Evolutionary conservation across 306 rosid species (phyloP).

Genomic region (Quercus rubra): DNA sequence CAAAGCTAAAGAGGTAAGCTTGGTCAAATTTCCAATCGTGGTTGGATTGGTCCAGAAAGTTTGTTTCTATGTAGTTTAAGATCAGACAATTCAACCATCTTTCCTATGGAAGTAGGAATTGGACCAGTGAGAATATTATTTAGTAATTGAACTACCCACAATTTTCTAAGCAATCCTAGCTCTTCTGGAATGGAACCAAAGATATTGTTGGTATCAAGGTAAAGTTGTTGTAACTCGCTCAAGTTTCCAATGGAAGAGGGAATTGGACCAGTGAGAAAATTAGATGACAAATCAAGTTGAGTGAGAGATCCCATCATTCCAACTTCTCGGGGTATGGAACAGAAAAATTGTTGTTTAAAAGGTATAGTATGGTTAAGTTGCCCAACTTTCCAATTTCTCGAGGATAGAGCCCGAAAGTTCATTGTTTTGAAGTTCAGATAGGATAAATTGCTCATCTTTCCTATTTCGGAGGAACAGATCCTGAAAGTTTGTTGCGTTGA

Average conservation of each 20-base stretch:
- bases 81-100: too few species aligned
- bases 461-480: too few species aligned
- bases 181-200: background rate
- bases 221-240: background rate
- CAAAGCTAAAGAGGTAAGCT: too few species aligned
- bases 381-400: conserved; percentile 28
- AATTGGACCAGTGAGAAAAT: conserved; percentile 7
- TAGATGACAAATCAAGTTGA: background rate
- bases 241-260: conserved; percentile 27
- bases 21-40: background rate
- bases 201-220: conserved; percentile 4
- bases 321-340: conserved; percentile 33
- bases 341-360: background rate
- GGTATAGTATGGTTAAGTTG: background rate
- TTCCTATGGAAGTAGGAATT: too few species aligned
- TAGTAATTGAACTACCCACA: too few species aligned
- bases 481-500: too few species aligned
- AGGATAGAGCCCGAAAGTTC: background rate
- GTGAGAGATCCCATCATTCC: conserved; percentile 21
- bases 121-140: too few species aligned
- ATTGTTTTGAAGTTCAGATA: rapidly evolving
- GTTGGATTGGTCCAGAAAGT: conserved; percentile 5
- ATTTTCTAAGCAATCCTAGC: too few species aligned
- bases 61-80: rapidly evolving
- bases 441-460: background rate